Evolutionary conservation across 306 rosid species (phyloP).

Genomic region (Corylus americana): DNA sequence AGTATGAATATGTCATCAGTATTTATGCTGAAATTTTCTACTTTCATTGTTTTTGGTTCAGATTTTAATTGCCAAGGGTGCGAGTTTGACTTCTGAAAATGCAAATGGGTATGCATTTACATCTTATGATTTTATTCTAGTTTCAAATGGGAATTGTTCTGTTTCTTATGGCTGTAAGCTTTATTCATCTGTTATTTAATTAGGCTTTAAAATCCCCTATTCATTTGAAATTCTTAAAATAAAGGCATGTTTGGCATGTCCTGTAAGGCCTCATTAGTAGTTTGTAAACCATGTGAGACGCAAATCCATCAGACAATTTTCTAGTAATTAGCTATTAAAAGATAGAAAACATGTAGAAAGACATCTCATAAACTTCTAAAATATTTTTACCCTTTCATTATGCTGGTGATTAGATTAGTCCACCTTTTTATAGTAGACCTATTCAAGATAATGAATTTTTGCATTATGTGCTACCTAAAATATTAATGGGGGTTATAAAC

Average conservation of each 20-base stretch:
- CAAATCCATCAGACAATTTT: neutral
- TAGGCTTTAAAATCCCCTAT: neutral
- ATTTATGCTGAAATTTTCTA: conserved; percentile 29
- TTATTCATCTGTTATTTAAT: neutral
- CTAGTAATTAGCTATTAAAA: neutral
- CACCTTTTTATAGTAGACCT: neutral
- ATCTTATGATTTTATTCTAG: conserved; percentile 14
- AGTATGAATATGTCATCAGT: conserved; percentile 8
- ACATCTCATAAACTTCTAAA: neutral
- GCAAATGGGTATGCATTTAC: conserved; percentile 70
- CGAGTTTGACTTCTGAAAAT: conserved; percentile 73
- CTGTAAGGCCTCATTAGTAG: neutral
- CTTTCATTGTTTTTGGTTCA: conserved; percentile 41
- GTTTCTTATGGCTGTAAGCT: neutral
- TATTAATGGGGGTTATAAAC: neutral
- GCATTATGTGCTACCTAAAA: neutral
- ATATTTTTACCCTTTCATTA: neutral
- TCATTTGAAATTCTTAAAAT: neutral
- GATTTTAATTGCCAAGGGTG: conserved; percentile 83
- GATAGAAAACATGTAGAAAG: neutral
- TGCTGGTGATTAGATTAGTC: neutral
- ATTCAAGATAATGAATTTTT: neutral
- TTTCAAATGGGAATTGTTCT: neutral
- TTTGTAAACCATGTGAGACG: neutral
- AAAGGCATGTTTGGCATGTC: neutral